Conservation (phyloP, 148 eudicot genomes). For the Polygonum aviculare region DNA sequence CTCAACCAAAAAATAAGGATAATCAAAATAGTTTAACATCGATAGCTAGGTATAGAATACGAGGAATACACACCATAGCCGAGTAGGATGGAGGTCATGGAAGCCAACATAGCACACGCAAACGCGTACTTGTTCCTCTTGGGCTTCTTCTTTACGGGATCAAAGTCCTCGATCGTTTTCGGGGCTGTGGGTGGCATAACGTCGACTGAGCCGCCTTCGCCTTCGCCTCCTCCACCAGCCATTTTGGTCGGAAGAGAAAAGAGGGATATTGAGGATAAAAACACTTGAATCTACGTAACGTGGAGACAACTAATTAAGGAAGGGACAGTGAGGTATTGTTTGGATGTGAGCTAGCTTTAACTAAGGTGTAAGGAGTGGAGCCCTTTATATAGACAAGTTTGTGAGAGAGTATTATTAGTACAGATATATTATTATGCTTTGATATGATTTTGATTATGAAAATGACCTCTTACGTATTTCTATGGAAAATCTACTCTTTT, state of each 20-base stretch:
- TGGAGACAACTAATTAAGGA: background rate
- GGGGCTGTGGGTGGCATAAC: background rate
- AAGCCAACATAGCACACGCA: slow-evolving; percentile 40
- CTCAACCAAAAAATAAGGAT: background rate
- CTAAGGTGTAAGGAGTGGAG: slow-evolving; percentile 4
- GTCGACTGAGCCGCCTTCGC: background rate
- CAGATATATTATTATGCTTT: background rate
- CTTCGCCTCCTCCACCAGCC: background rate
- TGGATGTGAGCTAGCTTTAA: slow-evolving; percentile 1
- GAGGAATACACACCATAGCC: slow-evolving; percentile 32
- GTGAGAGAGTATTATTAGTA: background rate
- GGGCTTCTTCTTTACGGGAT: slow-evolving; percentile 27
- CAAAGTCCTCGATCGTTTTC: slow-evolving; percentile 6
- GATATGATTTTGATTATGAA: background rate
- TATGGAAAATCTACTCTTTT: background rate
- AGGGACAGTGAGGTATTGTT: slow-evolving; percentile 1
- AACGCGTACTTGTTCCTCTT: slow-evolving; percentile 42
- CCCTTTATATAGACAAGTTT: slow-evolving; percentile 7
- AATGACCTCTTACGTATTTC: background rate
- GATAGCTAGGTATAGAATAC: background rate
- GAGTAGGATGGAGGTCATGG: slow-evolving; percentile 39
- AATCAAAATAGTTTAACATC: too few species aligned
- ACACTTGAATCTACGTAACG: background rate
- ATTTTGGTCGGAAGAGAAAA: background rate
- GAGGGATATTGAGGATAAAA: background rate